Evolutionary conservation across 2,329 filamentous ascomycete species (phyloP).

Genomic region (Neofusicoccum parvum): DNA sequence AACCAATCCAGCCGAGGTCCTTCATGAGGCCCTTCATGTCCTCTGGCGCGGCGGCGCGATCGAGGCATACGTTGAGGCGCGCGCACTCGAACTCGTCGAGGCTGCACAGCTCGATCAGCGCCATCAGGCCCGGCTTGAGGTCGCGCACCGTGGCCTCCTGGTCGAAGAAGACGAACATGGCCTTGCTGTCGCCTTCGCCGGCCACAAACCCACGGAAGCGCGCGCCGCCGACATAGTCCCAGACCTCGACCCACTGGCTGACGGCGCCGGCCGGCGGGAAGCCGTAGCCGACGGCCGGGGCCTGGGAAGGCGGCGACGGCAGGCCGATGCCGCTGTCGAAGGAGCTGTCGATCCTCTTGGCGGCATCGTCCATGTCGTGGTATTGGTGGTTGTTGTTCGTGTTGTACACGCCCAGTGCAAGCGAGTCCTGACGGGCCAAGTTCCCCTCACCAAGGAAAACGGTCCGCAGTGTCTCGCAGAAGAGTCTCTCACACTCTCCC

Average conservation of each 20-base stretch:
- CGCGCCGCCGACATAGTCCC: constrained; percentile 81
- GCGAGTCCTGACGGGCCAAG: constrained; percentile 74
- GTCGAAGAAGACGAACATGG: constrained; percentile 88
- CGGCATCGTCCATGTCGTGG: constrained; percentile 35
- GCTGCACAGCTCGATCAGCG: constrained; percentile 84
- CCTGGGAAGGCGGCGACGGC: constrained; percentile 36
- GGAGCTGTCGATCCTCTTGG: constrained; percentile 68
- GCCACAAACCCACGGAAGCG: constrained; percentile 86
- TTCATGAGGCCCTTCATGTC: constrained; percentile 71
- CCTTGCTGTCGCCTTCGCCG: constrained; percentile 68
- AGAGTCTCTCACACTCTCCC: constrained; percentile 99
- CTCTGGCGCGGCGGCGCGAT: constrained; percentile 63
- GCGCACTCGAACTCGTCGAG: constrained; percentile 71
- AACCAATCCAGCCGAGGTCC: constrained; percentile 91
- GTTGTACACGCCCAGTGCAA: constrained; percentile 73
- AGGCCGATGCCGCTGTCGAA: constrained; percentile 32
- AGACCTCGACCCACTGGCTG: constrained; percentile 73
- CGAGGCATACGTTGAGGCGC: constrained; percentile 78
- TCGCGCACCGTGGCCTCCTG: constrained; percentile 70
- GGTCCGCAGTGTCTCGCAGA: constrained; percentile 92
- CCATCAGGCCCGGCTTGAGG: constrained; percentile 86
- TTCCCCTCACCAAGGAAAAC: constrained; percentile 97
- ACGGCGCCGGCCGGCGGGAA: constrained; percentile 38
- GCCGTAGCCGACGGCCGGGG: constrained; percentile 23
- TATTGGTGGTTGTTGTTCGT: constrained; percentile 31